Base-by-base conservation (phyloP, 2,329 filamentous ascomycete genomes). In the Penicillium sp. region DNA sequence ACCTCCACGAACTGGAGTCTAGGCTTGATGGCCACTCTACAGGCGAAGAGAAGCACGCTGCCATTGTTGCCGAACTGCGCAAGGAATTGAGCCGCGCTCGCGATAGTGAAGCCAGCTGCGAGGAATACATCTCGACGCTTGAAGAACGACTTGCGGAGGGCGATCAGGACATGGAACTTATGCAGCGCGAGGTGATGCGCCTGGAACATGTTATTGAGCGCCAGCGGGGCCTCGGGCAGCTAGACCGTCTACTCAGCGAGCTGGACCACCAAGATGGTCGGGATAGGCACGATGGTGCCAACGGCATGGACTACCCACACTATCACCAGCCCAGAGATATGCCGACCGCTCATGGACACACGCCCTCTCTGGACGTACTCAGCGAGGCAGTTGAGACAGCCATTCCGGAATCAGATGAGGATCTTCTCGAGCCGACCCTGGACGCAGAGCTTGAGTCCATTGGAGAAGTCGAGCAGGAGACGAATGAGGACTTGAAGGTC, bases 101-200 rank as follows among this genome's bases (percentile, higher is more conserved):
- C 43, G 93, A 96, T 62, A 96, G 89, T 59, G 93, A 98, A 72
- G 80, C 84, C 3, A 85, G 85, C 34, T 89, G 84, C 58, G 93
- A 98, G 67, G 93, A 97, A 57, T 98, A 98, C 68, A 97, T 98
- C 46, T 95, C 91, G 1, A 97, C 90, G 0, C 75, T 98, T 10
- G 93, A 98, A 66, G 93, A 97, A 71, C 85, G 91, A 21, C 79
- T 98, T 8, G 93, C 93, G 0, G 93, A 98, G 69, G 85, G 91
- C 2, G 93, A 98, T 62, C 91, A 97, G 68, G 93, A 98, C 65
- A 83, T 88, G 56, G 93, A 97, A 67, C 75, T 96, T 53, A 96
- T 98, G 91, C 89, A 95, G 67, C 87, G 91, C 32, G 93, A 98
- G 64, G 87, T 98, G 55, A 88, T 96, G 62, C 83, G 91, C 31